Percentiles rank a stretch among this genome's conserved stretches.
phyloP scores from a whole-genome alignment of 164 flowering plant genomes.

The Cinnamomum micranthum region DNA sequence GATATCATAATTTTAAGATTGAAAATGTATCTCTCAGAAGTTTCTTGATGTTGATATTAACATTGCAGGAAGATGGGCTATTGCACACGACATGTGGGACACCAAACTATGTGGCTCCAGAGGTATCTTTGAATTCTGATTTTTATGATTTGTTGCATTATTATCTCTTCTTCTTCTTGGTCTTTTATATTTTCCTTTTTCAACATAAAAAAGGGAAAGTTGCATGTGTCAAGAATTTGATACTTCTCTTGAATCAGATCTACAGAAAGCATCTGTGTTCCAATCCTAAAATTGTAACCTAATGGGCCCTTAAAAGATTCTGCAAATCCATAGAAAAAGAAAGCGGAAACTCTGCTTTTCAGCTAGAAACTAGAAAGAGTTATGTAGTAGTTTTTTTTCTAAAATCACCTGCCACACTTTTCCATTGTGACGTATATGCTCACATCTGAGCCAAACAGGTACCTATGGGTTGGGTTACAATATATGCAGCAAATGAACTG shows the following conservation, averaged over 20 bases:
- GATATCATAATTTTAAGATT: background rate
- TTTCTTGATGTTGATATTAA: background rate
- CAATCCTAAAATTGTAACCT: background rate
- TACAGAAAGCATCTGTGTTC: background rate
- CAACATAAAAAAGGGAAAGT: background rate
- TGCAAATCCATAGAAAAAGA: background rate
- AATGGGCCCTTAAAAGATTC: background rate
- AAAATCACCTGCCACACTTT: too few species aligned
- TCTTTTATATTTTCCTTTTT: background rate
- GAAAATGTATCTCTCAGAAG: background rate
- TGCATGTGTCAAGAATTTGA: background rate
- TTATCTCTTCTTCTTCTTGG: background rate
- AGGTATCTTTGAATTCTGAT: slow-evolving; percentile 44
- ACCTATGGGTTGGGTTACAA: too few species aligned
- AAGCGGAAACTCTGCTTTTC: background rate
- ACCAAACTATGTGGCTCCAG: slow-evolving; percentile 98
- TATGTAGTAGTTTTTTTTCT: too few species aligned
- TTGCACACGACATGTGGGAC: slow-evolving; percentile 95
- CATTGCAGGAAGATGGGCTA: slow-evolving; percentile 63
- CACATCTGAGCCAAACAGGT: too few species aligned
- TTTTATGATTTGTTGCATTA: background rate
- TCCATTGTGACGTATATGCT: too few species aligned
- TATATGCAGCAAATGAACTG: too few species aligned
- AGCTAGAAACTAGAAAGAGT: background rate
- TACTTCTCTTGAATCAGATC: too few species aligned